Base-by-base conservation (phyloP, 306 rosid species). In the Herpetospermum pedunculosum region DNA sequence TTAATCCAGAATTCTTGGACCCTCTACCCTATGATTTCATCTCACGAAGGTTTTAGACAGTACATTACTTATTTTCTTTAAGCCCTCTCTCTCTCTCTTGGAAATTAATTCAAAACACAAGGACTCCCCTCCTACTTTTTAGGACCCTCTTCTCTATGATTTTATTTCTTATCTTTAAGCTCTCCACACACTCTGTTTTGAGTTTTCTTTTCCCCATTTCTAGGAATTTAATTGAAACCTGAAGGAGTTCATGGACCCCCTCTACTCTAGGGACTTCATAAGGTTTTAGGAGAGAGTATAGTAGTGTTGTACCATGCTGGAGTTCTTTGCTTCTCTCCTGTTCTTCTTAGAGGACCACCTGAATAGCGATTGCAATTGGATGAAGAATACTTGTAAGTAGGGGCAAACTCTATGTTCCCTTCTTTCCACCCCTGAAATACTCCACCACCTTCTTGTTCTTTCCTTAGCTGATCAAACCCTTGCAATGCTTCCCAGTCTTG, bases 381-480 rank as follows among this genome's bases (percentile, higher is more conserved):
- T 4, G 89, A 77, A 65, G 89, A 77, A 46, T 94, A 94, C 79
- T 94, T 94, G 72, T 94, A 94, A 35, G 97, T 89, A 0, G 99
- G 99, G 2, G 97, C 90, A 47, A 94, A 94, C 84, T 91, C 90
- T 54, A 91, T 88, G 76, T 79, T 79, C 62, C 99, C 99, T 83
- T 94, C 96, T 83, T 80, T 81, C 99, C 99, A 94, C 58, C 91
- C 97, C 70, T 91, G 95, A 76, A 94, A 94, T 4, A 84, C 97
- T 37, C 97, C 94, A 46, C 85, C 95, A 76, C 80, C 83, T 85
- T 82, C 83, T 38, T 84, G 84, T 44, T 91, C 99, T 77, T 76
- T 88, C 41, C 87, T 80, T 32, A 91, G 99, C 76, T 91, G 97
- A 63, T 94, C 99, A 77, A 83, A 94, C 75, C 79, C 92, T 81